These are phyloP conservation scores for Kingdonia uniflora DNA, from an alignment of 164 flowering plant species.

Conservation along the genomic window DNA sequence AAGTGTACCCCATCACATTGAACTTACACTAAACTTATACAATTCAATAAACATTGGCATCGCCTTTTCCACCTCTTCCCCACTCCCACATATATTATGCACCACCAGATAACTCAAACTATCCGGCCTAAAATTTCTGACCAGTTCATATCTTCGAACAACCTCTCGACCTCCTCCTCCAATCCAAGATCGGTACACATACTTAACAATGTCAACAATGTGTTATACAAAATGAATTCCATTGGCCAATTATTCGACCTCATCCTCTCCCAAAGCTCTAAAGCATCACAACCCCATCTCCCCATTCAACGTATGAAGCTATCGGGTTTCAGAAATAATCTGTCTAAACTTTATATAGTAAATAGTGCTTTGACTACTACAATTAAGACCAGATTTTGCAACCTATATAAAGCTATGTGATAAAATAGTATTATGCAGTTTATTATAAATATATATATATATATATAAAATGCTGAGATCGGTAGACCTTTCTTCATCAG, in stretches of 20 bases:
- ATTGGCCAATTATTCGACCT: conserved; percentile 64
- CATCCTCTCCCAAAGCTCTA: conserved; percentile 76
- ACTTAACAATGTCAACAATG: conserved; percentile 41
- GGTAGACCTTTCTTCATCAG: no score
- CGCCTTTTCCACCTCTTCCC: conserved; percentile 66
- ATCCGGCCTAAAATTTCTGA: conserved; percentile 48
- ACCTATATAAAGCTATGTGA: no score
- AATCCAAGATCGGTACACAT: conserved; percentile 96
- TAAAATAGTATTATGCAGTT: no score
- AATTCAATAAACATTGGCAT: conserved; percentile 67
- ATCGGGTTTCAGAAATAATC: no score
- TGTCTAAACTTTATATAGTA: no score
- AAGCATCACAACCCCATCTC: conserved; percentile 77
- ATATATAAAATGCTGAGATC: no score
- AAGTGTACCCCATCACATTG: conserved; percentile 89
- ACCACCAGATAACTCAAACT: conserved; percentile 87
- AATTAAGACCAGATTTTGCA: no score
- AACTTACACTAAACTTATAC: conserved; percentile 36
- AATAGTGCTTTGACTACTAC: no score
- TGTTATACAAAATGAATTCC: conserved; percentile 75
- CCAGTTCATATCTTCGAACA: conserved; percentile 75
- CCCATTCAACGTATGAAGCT: no score
- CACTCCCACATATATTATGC: conserved; percentile 82
- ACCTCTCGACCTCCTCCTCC: conserved; percentile 77
- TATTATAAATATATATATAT: no score